phyloP scores from a whole-genome alignment of 2,329 filamentous ascomycete genomes.

The Epichloe bromicola region DNA sequence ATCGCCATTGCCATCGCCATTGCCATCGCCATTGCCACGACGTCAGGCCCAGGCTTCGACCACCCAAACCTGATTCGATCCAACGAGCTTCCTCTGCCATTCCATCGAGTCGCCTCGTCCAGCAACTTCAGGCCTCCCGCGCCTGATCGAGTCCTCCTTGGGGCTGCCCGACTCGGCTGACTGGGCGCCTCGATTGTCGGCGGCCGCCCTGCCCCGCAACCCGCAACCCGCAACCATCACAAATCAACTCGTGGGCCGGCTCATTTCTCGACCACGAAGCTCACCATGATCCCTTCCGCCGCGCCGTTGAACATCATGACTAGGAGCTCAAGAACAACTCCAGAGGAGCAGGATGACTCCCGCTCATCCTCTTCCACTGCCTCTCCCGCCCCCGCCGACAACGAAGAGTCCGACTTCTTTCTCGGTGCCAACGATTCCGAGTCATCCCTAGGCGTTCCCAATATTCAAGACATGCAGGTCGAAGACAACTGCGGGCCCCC shows the following conservation, averaged over 20 bases:
- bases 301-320: slow-evolving; percentile 10
- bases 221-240: neutral
- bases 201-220: neutral
- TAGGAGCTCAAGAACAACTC: slow-evolving; percentile 7
- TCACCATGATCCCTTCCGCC: slow-evolving; percentile 8
- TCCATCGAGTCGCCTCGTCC: neutral
- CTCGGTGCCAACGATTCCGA: slow-evolving; percentile 81
- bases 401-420: slow-evolving; percentile 91
- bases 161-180: slow-evolving; percentile 5
- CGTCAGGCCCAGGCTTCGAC: neutral
- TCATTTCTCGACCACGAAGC: neutral
- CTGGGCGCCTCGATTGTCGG: slow-evolving; percentile 1
- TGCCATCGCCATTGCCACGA: neutral
- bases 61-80: neutral
- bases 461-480: slow-evolving; percentile 61
- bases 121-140: neutral
- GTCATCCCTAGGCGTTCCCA: slow-evolving; percentile 75
- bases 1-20: neutral
- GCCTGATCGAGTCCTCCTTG: neutral
- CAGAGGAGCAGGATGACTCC: slow-evolving; percentile 36
- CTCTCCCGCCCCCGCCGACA: slow-evolving; percentile 62
- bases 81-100: neutral
- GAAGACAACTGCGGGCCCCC: slow-evolving; percentile 63
- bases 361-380: slow-evolving; percentile 56
- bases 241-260: neutral